Base-by-base conservation (phyloP, 83 land plant genomes). In the Diphasiastrum complanatum region DNA sequence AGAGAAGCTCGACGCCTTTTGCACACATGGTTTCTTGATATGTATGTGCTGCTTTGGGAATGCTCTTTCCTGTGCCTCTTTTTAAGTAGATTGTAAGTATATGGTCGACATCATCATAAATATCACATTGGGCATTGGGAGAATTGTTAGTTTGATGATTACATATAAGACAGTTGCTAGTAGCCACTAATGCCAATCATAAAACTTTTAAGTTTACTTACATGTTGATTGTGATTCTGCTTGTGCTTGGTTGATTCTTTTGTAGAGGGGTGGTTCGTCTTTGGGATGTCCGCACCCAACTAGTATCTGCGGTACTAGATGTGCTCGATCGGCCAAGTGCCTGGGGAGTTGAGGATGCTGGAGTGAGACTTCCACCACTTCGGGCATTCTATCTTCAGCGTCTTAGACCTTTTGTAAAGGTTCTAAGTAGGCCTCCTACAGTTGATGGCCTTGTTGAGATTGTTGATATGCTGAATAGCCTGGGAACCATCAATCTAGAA, bases 1-100 rank as follows among this genome's bases (percentile, higher is more conserved):
- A 10, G 30, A 10, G 75, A 72, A 66, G 72, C 71, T 47, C 70
- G 71, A 25, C 60, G 57, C 47, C 63, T 72, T 35, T 58, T 72
- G 20, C 53, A 66, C 18, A 23, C 37, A 12, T 72, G 75, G 75
- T 72, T 67, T 33, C 47, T 58, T 8, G 51, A 51, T 0, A 40
- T 45, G 75, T 72, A 72, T 27, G 75, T n/a, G 33, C 60, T 34
- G 14, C 22, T 29, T 14, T 38, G 1, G 25, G 5, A 35, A 34
- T n/a, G n/a, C n/a, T n/a, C n/a, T n/a, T n/a, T n/a, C n/a, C n/a
- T n/a, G n/a, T n/a, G n/a, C n/a, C n/a, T n/a, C n/a, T n/a, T n/a
- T n/a, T n/a, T n/a, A n/a, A n/a, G n/a, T n/a, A n/a, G n/a, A n/a
- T n/a, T n/a, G n/a, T n/a, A n/a, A n/a, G n/a, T n/a, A n/a, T n/a